A percentile compares a stretch with the other conserved stretches of the same genome.
Conservation (phyloP, 2,329 filamentous ascomycete species). For the Talaromyces sp. region DNA sequence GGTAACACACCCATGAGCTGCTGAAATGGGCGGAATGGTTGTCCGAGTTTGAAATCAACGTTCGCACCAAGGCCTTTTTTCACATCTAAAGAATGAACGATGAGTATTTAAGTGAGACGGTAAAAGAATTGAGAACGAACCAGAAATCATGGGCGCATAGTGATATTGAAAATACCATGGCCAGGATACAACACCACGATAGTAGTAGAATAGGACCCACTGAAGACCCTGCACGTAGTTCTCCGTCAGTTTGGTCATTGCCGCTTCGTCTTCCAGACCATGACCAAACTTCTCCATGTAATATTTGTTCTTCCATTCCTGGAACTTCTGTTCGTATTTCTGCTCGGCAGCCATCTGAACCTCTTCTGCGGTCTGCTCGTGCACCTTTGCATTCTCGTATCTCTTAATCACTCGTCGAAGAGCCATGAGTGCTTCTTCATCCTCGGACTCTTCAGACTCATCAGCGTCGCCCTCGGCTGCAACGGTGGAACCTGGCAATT, state of each 20-base stretch:
- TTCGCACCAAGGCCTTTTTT: constrained; percentile 81
- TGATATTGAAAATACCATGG: constrained; percentile 98
- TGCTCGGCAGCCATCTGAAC: constrained; percentile 73
- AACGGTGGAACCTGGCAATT: constrained; percentile 53
- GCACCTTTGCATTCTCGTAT: constrained; percentile 84
- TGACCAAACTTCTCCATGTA: constrained; percentile 90
- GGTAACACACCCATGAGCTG: constrained; percentile 98
- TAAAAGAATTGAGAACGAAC: constrained; percentile 39
- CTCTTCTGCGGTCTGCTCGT: constrained; percentile 76
- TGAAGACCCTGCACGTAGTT: constrained; percentile 98
- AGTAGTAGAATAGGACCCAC: constrained; percentile 98
- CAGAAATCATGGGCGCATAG: constrained; percentile 94
- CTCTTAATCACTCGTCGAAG: constrained; percentile 80
- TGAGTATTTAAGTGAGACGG: not conserved
- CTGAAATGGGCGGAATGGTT: constrained; percentile 91
- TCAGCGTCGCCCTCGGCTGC: constrained; percentile 43
- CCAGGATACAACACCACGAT: constrained; percentile 95
- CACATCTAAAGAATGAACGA: constrained; percentile 60
- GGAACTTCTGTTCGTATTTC: constrained; percentile 87
- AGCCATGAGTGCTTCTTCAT: constrained; percentile 80
- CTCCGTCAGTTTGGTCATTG: constrained; percentile 78
- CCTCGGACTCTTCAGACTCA: constrained; percentile 68
- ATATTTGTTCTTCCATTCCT: constrained; percentile 90
- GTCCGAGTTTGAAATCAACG: constrained; percentile 87
- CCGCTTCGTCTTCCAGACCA: constrained; percentile 74